Conservation (phyloP, 257 asterid species). For the Nicotiana otophora region DNA sequence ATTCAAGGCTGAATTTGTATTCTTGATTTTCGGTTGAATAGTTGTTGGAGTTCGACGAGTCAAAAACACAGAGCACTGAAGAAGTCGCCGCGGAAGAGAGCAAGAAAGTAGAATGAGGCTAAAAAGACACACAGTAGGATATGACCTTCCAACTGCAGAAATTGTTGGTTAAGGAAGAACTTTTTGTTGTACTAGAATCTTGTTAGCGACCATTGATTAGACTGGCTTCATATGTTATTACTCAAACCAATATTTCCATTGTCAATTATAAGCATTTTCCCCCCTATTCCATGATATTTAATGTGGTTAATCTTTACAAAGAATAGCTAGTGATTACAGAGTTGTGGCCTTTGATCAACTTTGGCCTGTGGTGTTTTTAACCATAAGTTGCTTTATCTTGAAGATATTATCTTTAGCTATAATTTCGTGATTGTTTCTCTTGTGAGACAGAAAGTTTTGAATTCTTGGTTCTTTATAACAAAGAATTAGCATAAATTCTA, state of each 20-base stretch:
- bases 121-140: neutral
- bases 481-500: neutral
- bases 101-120: constrained; percentile 52
- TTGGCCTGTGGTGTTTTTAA: too few relatives aligned
- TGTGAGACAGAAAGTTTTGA: neutral
- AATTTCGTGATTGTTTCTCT: neutral
- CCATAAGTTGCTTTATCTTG: too few relatives aligned
- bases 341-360: too few relatives aligned
- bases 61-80: constrained; percentile 37
- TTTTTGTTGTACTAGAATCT: neutral
- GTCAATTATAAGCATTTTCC: neutral
- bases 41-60: constrained; percentile 80
- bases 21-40: constrained; percentile 23
- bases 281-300: too few relatives aligned
- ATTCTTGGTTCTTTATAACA: neutral
- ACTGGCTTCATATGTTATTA: neutral
- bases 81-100: constrained; percentile 29
- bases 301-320: too few relatives aligned
- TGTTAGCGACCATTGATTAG: neutral
- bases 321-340: too few relatives aligned
- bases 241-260: neutral
- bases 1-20: neutral
- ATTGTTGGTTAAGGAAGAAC: neutral
- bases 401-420: neutral
- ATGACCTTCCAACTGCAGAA: constrained; percentile 2